Evolutionary conservation across 768 basidiomycete species (phyloP), one percentile per base, ranked within the genome.

Genomic region (Suillus ampliporus): DNA sequence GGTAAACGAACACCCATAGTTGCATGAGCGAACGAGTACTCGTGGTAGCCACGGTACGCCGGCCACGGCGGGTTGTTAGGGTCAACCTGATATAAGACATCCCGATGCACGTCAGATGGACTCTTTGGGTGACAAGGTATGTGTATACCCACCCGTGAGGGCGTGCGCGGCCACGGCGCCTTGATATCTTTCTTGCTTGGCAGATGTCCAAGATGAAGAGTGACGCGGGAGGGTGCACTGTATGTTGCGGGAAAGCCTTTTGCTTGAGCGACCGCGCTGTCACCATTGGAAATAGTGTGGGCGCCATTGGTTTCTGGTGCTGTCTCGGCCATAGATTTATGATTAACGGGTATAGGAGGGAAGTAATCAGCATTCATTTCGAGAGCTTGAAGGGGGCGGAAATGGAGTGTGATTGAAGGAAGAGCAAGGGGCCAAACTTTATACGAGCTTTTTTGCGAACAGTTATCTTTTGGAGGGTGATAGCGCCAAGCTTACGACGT

Each of bases 1-100:
- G 96, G 96, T 28, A 97, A 86, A 52, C 96, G 89, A n/a, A 91
- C 89, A 64, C 94, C 92, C 95, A 97, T 97, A 4, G 95, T 97
- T 37, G 94, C 96, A 77, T 96, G 87, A 43, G 89, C 90, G 71
- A 93, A 93, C 0, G 89, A 92, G 72, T 89, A 92, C 69, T 92
- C 88, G 73, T 89, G 86, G 72, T 92, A 91, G 5, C 90, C 90
- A 47, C 91, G 88, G 75, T 86, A 92, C 0, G 91, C 91, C 40
- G 91, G 91, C 83, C 82, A 92, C 19, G 91, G 91, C 11, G 91
- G 91, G 78, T 92, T 91, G 74, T 92, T 92, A 37, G 90, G 90
- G 73, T 92, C 89, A 50, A 92, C 84, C 89, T 89, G 48, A 34
- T 3, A 56, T n/a, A 10, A 11, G 47, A 50, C 17, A 37, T 23